Conservation (phyloP, 2,329 filamentous ascomycete genomes). For the Fusarium sp. region DNA sequence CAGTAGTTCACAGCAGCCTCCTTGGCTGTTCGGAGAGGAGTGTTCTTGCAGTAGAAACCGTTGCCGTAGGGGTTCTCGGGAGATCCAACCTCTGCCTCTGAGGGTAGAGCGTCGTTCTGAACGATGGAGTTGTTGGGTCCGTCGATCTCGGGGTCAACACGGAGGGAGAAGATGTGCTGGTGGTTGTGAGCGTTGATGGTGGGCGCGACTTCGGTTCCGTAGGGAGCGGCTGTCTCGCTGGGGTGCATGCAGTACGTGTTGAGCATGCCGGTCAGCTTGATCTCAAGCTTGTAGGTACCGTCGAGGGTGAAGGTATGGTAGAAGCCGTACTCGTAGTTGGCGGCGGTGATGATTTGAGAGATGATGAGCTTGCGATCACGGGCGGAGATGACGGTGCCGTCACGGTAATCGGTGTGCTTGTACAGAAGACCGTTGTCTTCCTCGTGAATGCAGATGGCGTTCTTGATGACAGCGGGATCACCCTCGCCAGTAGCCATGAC, state of each 20-base stretch:
- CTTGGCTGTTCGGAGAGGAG: constrained; percentile 76
- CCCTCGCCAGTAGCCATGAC: constrained; percentile 86
- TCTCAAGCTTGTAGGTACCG: constrained; percentile 71
- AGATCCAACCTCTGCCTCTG: constrained; percentile 80
- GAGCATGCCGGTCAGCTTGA: constrained; percentile 65
- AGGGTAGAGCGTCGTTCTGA: constrained; percentile 78
- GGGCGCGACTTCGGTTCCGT: constrained; percentile 71
- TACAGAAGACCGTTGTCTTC: constrained; percentile 67
- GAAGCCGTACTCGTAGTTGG: constrained; percentile 70
- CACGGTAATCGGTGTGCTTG: constrained; percentile 73
- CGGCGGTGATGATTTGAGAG: constrained; percentile 72
- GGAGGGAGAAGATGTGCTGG: constrained; percentile 75
- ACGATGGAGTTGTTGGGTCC: constrained; percentile 72
- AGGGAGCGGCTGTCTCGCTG: constrained; percentile 58
- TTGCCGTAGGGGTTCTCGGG: constrained; percentile 89
- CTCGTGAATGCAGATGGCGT: constrained; percentile 89
- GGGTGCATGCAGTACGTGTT: constrained; percentile 56
- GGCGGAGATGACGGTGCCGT: constrained; percentile 66
- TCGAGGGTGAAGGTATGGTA: constrained; percentile 57
- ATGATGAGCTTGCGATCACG: constrained; percentile 69
- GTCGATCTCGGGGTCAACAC: constrained; percentile 73
- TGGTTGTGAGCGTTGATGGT: constrained; percentile 74
- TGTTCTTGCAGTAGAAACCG: constrained; percentile 87
- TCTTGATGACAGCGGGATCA: constrained; percentile 83
- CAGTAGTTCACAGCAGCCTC: constrained; percentile 82